phyloP scores from a whole-genome alignment of 768 basidiomycete genomes.

The Mycena albidolilacea region DNA sequence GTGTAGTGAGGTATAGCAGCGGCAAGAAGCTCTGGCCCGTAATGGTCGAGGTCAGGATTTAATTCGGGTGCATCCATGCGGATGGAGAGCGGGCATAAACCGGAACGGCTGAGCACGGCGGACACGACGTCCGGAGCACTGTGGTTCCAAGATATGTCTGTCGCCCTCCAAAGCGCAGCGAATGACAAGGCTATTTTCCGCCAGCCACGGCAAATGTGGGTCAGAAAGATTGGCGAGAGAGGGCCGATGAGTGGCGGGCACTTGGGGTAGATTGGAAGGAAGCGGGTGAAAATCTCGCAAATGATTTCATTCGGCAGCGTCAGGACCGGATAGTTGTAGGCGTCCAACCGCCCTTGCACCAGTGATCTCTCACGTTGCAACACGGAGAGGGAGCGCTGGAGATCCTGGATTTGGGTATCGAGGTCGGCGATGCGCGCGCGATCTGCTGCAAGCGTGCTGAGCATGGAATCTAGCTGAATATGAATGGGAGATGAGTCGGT shows the following conservation, averaged over 20 bases:
- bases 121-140: too few relatives aligned
- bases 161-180: not conserved
- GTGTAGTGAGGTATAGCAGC: too few relatives aligned
- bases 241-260: not conserved
- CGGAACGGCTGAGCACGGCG: too few relatives aligned
- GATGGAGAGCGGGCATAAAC: too few relatives aligned
- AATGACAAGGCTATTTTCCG: too few relatives aligned
- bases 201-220: not conserved
- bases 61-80: too few relatives aligned
- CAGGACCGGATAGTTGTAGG: conserved; percentile 7
- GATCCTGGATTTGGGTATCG: not conserved
- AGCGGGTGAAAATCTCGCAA: too few relatives aligned
- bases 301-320: not conserved
- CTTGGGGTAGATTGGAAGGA: too few relatives aligned
- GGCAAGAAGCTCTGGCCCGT: too few relatives aligned
- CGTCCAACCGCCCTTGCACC: not conserved
- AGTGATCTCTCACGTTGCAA: not conserved
- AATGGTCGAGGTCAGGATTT: too few relatives aligned
- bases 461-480: not conserved
- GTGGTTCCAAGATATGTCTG: not conserved
- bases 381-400: not conserved
- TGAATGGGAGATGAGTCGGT: too few relatives aligned
- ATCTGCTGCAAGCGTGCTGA: not conserved
- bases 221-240: conserved; percentile 45
- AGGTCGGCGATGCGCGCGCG: not conserved